Evolutionary conservation across 179 eudicot species (phyloP).

Genomic region (Nepenthes alata): DNA sequence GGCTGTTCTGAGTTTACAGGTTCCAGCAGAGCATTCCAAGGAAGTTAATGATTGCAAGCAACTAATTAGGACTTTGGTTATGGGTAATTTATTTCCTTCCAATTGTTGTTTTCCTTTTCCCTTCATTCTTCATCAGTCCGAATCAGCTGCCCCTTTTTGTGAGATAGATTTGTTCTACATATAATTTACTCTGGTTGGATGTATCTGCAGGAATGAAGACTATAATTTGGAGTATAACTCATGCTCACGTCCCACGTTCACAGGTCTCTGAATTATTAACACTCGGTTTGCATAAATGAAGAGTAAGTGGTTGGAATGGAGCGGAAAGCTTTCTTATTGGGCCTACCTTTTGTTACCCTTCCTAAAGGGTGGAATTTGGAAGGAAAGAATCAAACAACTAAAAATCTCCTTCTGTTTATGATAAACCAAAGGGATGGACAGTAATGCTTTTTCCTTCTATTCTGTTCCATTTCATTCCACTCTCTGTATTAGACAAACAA

Average conservation of each 20-base stretch:
- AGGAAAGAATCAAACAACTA: no score
- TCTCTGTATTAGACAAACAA: no score
- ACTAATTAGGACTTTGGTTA: constrained; percentile 81
- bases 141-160: neutral
- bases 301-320: no score
- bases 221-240: constrained; percentile 94
- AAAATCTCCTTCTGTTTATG: neutral
- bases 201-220: constrained; percentile 89
- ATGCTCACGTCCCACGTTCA: constrained; percentile 78
- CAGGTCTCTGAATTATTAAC: constrained; percentile 36
- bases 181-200: neutral
- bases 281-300: neutral
- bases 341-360: neutral
- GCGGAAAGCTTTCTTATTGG: no score
- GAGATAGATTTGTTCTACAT: neutral
- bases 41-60: constrained; percentile 94
- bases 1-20: constrained; percentile 91
- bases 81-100: constrained; percentile 41
- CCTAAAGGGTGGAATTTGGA: no score
- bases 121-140: neutral
- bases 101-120: neutral
- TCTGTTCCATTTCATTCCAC: no score
- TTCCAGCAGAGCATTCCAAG: constrained; percentile 81
- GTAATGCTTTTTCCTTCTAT: no score
- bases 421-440: neutral